Percentiles rank a stretch among this genome's conserved stretches.
Conservation (phyloP, 176 grass and related monocot genomes). For the Juncus effusus region DNA sequence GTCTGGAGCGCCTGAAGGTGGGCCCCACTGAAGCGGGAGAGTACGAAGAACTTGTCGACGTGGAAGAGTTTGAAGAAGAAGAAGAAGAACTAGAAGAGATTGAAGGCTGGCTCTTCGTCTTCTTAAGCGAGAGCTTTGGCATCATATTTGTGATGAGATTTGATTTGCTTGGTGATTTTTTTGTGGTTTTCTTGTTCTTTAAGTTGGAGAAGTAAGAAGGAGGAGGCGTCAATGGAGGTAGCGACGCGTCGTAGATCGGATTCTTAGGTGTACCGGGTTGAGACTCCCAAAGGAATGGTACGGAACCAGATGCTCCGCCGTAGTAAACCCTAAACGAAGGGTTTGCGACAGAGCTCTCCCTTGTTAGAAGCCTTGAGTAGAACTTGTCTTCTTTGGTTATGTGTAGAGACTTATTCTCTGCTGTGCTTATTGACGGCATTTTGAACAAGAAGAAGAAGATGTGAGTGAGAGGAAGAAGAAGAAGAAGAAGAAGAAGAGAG, state of each 20-base stretch:
- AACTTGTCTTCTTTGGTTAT: conserved; percentile 59
- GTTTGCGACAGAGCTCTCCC: conserved; percentile 54
- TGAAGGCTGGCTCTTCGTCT: conserved; percentile 25
- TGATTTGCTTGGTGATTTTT: conserved; percentile 11
- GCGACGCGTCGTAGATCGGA: not conserved
- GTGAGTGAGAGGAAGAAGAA: conserved; percentile 9
- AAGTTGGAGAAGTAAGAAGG: conserved; percentile 48
- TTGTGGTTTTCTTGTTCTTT: conserved; percentile 8
- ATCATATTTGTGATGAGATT: conserved; percentile 24
- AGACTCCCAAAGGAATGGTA: conserved; percentile 92
- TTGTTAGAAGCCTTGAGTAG: conserved; percentile 83
- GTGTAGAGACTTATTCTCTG: conserved; percentile 20
- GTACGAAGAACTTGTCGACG: not conserved
- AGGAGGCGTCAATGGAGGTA: conserved; percentile 59
- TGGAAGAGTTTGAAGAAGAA: conserved; percentile 6
- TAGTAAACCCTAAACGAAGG: conserved; percentile 92
- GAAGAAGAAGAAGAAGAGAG: conserved; percentile 5
- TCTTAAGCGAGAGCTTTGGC: conserved; percentile 24
- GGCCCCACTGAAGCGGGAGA: conserved; percentile 14
- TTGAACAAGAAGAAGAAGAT: conserved; percentile 8
- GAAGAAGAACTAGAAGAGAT: conserved; percentile 17
- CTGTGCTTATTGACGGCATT: conserved; percentile 17
- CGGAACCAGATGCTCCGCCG: conserved; percentile 54
- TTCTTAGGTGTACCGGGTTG: conserved; percentile 83
- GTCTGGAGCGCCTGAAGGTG: conserved; percentile 7